These are phyloP conservation scores for Torrubiellomyces zombiae DNA, from an alignment of 2,329 filamentous ascomycete species.

Conservation along the genomic window DNA sequence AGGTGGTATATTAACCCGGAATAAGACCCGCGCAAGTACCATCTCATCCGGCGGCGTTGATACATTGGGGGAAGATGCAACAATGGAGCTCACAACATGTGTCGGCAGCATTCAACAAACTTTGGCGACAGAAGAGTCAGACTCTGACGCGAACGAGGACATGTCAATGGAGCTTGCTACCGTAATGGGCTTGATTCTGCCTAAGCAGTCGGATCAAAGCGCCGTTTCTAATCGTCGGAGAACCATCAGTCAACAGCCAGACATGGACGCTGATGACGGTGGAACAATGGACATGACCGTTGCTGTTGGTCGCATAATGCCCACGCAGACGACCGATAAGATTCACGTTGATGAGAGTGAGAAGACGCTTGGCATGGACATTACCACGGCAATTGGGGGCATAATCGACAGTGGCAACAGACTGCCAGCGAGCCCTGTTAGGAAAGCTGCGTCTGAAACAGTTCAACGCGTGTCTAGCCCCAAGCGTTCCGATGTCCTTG, in stretches of 20 bases:
- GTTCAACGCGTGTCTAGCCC: constrained; percentile 29
- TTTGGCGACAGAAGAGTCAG: constrained; percentile 15
- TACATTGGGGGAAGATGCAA: constrained; percentile 23
- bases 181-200: constrained; percentile 40
- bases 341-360: too few species aligned
- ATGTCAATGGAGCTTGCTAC: constrained; percentile 68
- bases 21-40: constrained; percentile 4
- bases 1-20: constrained; percentile 54
- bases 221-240: constrained; percentile 8
- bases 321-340: too few species aligned
- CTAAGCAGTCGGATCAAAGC: constrained; percentile 12
- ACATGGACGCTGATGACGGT: constrained; percentile 13
- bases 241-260: constrained; percentile 15
- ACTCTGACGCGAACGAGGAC: constrained; percentile 39
- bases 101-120: constrained; percentile 49
- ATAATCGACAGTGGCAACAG: constrained; percentile 31
- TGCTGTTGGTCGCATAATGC: constrained; percentile 37
- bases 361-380: constrained; percentile 47
- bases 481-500: constrained; percentile 18
- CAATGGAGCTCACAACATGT: constrained; percentile 71
- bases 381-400: constrained; percentile 45
- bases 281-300: constrained; percentile 40
- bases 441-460: constrained; percentile 42
- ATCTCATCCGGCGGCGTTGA: too few species aligned
- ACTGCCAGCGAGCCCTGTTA: constrained; percentile 23